Evolutionary conservation across 78 protist species (phyloP), one percentile per base, ranked within the genome.

Genomic region (Dictyostelium capitatum): DNA sequence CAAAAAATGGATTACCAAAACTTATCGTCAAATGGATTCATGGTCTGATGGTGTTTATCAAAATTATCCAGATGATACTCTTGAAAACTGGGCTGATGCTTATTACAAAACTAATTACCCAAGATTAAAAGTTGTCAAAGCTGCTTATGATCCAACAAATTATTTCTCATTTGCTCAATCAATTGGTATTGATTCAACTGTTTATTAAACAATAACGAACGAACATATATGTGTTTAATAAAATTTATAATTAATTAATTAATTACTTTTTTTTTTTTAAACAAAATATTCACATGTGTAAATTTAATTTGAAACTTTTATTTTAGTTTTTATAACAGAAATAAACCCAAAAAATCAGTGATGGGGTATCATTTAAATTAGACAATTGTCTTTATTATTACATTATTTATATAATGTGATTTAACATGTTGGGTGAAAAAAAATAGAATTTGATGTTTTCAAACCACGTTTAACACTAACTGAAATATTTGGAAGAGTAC

Each of bases 81-180:
- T 90, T 57, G 80, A 51, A 1, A 41, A 81, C 64, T 80, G 91
- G 89, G 82, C 74, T 23, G 79, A 75, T 8, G 19, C 50, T 25
- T 90, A 90, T 72, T 90, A 90, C 11, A 89, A 69, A n/a, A 78
- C 50, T 43, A 79, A 75, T 65, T 90, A 90, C 14, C 90, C 89
- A 62, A 28, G 64, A 32, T 65, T 90, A 15, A 20, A 54, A 32
- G 43, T 25, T 15, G 50, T 90, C 48, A 90, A 90, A 59, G 19
- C 64, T 37, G 14, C 32, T 10, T 90, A 67, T 19, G 95, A 90
- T 43, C 95, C 95, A 50, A 30, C n/a, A 11, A 57, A 43, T 11
- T 69, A 81, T 80, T 78, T 54, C 54, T 80, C 69, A 23, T 53
- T 62, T 3, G 65, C 37, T 64, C 80, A 14, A 23, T 87, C 65